Evolutionary conservation across 768 basidiomycete genomes (phyloP).

Genomic region (Boletales sp.): DNA sequence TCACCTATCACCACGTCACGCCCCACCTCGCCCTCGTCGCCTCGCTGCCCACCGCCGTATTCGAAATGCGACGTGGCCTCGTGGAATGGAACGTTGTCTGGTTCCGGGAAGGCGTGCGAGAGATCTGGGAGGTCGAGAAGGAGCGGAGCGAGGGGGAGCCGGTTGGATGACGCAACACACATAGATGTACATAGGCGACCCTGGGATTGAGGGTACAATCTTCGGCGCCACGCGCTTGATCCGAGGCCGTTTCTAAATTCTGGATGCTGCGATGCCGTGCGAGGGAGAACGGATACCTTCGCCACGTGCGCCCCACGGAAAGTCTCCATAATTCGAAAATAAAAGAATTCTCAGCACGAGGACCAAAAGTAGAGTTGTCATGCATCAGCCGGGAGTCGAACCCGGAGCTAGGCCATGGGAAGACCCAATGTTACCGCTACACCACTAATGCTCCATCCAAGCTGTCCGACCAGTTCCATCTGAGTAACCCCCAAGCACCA

Average conservation of each 20-base stretch:
- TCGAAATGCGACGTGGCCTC: conserved; percentile 67
- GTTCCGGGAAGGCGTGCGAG: conserved; percentile 78
- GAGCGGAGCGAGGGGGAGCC: conserved; percentile 37
- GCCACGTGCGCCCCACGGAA: no score
- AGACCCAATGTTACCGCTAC: conserved; percentile 88
- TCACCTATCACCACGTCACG: conserved; percentile 82
- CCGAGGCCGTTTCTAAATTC: no score
- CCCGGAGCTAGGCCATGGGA: conserved; percentile 69
- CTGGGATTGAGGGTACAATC: no score
- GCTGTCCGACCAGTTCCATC: no score
- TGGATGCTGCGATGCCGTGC: no score
- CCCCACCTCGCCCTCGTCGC: conserved; percentile 68
- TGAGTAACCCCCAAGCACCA: no score
- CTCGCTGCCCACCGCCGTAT: conserved; percentile 68
- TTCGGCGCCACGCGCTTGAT: no score
- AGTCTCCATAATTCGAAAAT: no score
- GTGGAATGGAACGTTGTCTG: conserved; percentile 87
- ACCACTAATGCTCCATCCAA: conserved; percentile 42
- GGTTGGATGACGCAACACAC: not conserved
- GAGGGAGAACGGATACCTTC: no score
- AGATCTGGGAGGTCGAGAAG: conserved; percentile 75
- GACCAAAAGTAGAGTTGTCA: conserved; percentile 12
- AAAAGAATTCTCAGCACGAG: no score
- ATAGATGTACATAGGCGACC: no score
- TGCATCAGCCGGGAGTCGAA: conserved; percentile 57